Percentiles rank a stretch among this genome's conserved stretches.
Conservation (phyloP, 768 basidiomycete species). For the Inosperma sp. region DNA sequence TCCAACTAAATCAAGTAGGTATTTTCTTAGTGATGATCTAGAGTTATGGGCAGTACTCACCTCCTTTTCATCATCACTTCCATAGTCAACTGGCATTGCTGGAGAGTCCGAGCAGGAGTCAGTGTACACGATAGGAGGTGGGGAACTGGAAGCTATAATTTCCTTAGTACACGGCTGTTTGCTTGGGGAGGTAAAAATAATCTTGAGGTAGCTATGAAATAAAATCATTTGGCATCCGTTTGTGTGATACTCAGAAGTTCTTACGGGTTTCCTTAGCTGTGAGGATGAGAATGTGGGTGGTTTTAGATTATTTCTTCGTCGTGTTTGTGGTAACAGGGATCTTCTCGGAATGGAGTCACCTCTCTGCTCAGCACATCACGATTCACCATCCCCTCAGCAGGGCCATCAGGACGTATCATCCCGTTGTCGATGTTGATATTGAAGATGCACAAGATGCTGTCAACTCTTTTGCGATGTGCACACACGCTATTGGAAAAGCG, state of each 20-base stretch:
- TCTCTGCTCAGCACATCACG: slow-evolving; percentile 55
- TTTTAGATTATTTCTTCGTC: background rate
- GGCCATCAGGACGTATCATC: slow-evolving; percentile 73
- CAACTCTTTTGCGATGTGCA: slow-evolving; percentile 61
- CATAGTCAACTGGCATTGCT: no score
- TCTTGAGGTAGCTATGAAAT: no score
- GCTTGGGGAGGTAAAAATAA: no score
- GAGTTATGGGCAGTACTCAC: no score
- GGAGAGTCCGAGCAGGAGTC: no score
- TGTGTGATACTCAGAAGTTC: slow-evolving; percentile 70
- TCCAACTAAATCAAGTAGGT: no score
- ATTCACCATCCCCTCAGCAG: slow-evolving; percentile 65
- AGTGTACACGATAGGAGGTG: no score
- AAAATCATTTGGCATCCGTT: slow-evolving; percentile 72
- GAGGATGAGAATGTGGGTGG: slow-evolving; percentile 66
- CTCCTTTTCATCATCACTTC: no score
- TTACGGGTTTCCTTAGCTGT: slow-evolving; percentile 75
- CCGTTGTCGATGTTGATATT: slow-evolving; percentile 75
- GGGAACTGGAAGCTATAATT: no score
- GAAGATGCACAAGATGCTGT: slow-evolving; percentile 61
- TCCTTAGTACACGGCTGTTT: no score
- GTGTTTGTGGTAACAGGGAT: slow-evolving; percentile 7
- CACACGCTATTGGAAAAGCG: slow-evolving; percentile 60
- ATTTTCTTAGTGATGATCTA: no score
- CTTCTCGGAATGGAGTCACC: slow-evolving; percentile 71